Evolutionary conservation across 2,329 filamentous ascomycete genomes (phyloP), one percentile per base, ranked within the genome.

Genomic region (Neodidymelliopsis sp.): DNA sequence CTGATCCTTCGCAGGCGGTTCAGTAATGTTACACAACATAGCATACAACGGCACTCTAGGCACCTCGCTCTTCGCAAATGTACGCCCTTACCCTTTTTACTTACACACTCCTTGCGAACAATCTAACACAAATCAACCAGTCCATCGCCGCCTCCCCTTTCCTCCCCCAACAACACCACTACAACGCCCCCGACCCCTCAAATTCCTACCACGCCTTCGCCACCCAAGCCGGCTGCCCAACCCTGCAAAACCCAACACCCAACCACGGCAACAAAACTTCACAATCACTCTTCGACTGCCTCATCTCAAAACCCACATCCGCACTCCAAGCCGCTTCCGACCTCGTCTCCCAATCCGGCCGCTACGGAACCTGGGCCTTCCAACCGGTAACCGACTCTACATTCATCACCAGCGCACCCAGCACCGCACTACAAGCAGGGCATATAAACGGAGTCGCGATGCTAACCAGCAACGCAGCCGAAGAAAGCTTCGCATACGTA

Each of bases 111-210:
- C n/a, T n/a, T n/a, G n/a, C n/a, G n/a, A n/a, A n/a, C n/a, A n/a
- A n/a, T n/a, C n/a, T n/a, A n/a, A n/a, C n/a, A n/a, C n/a, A n/a
- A n/a, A n/a, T n/a, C n/a, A n/a, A n/a, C n/a, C 74, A 74, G 44
- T 72, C 50, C 3, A 65, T 65, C 8, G 40, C 77, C 2, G 72
- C 74, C 1, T 78, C 74, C 7, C 81, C 82, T 2, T 85, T 81
- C 54, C 72, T 82, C 8, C 80, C 82, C 0, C 78, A 79, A 43
- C 79, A 83, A 53, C 83, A 82, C 61, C 71, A 69, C 11, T 82
- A 78, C 57, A 72, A 77, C 38, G 78, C 77, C 12, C 71, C 67
- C 24, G 62, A 77, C 8, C 77, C 80, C 0, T 73, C 77, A 4
- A 67, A 75, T 13, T 60, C 74, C 4, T 83, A 81, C 55, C 72